Evolutionary conservation across 164 flowering plant genomes (phyloP).

Genomic region (Vitis labrusca): DNA sequence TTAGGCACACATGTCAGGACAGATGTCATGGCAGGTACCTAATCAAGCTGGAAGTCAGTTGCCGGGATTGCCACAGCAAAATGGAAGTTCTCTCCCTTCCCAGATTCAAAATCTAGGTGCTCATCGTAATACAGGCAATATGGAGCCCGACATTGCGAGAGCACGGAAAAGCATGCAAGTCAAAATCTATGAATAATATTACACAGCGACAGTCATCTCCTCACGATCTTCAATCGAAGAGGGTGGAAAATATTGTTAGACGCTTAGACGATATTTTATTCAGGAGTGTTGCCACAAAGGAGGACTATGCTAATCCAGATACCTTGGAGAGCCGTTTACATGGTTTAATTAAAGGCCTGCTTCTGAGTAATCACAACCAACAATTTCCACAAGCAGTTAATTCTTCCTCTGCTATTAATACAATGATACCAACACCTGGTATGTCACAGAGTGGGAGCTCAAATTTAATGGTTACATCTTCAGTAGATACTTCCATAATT

Average conservation of each 20-base stretch:
- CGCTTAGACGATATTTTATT: no score
- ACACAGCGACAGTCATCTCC: no score
- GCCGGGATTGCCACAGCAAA: conserved; percentile 60
- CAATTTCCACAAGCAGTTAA: conserved; percentile 46
- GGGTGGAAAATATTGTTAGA: no score
- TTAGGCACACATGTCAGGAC: conserved; percentile 71
- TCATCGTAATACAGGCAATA: conserved; percentile 18
- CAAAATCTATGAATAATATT: conserved; percentile 32
- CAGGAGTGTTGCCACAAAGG: conserved; percentile 13
- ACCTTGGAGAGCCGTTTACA: conserved; percentile 75
- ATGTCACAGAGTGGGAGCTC: conserved; percentile 63
- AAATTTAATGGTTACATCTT: conserved; percentile 46
- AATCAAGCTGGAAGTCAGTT: conserved; percentile 57
- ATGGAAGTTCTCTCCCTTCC: conserved; percentile 47
- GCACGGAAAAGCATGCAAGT: conserved; percentile 44
- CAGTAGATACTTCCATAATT: conserved; percentile 50
- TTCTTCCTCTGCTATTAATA: conserved; percentile 66
- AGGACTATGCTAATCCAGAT: conserved; percentile 71
- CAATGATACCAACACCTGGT: conserved; percentile 99
- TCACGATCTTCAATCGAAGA: no score
- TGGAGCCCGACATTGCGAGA: conserved; percentile 48
- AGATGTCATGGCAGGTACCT: conserved; percentile 77
- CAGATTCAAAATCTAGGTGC: conserved; percentile 40
- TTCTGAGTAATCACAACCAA: conserved; percentile 38
- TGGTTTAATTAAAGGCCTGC: conserved; percentile 35